Base-by-base conservation (phyloP, 169 alveolate genomes). In the Blepharisma undulans region DNA sequence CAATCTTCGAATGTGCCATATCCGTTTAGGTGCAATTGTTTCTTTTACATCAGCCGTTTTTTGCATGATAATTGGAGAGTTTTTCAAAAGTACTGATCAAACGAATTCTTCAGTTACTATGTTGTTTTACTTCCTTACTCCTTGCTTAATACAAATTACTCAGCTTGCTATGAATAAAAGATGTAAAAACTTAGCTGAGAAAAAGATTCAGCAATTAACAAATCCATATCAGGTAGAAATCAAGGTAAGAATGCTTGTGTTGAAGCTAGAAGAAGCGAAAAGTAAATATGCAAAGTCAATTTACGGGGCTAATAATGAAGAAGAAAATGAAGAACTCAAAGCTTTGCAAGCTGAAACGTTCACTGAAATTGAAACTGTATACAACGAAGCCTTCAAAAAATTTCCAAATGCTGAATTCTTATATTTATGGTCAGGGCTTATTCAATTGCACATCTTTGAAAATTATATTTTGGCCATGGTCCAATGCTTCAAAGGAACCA, bases 1-100 rank as follows among this genome's bases (percentile, higher is more conserved):
- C 81, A 84, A 84, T 30, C 36, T 22, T 32, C 33, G 36, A 10
- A 84, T 84, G 77, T 84, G 89, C 32, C 33, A 84, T 36, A 60
- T 84, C 79, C 74, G 89, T 3, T 76, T 84, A 22, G 89, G 61
- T 12, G 74, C 61, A 21, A 36, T 84, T 25, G 77, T 84, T n/a
- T 25, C 78, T 0, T 84, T 84, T 61, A 84, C 89, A 10, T 84
- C 89, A 48, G 89, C 89, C 16, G 34, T 60, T 84, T 84, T 84
- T 84, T 84, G 89, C n/a, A 84, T 84, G 89, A 19, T 84, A 4
- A 84, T 84, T 61, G 89, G 89, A 36, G 89, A 84, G 81, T 84
- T 84, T 7, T 84, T 84, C 16, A 84, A 84, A 25, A 84, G 77
- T 81, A 84, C 89, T 60, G 89, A 84, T n/a, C 77, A 84, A 84